These are phyloP conservation scores for Metschnikowia reukaufii DNA, from an alignment of 805 yeast species.

Conservation along the genomic window DNA sequence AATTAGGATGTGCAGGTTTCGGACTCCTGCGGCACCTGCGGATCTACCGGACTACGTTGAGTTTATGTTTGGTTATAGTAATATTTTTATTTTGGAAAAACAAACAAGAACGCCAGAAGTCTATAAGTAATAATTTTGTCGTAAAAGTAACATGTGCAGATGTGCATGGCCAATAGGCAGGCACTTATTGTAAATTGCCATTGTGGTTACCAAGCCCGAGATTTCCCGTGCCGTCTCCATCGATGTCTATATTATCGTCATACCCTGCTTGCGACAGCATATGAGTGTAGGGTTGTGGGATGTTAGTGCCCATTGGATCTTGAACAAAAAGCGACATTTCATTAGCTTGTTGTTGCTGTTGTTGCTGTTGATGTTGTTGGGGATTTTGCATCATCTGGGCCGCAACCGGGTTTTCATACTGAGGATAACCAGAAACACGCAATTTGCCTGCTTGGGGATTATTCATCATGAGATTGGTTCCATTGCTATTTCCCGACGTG, in stretches of 20 bases:
- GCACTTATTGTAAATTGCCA: background rate
- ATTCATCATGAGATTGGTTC: conserved; percentile 2
- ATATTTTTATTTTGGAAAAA: background rate
- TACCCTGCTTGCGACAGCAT: conserved; percentile 3
- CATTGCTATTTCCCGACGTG: conserved; percentile 4
- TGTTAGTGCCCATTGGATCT: conserved; percentile 1
- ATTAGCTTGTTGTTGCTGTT: background rate
- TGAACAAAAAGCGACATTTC: conserved; percentile 1
- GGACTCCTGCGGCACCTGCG: background rate
- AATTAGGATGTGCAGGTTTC: background rate
- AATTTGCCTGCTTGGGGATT: conserved; percentile 2
- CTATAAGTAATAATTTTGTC: background rate
- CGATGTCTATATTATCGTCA: conserved; percentile 1
- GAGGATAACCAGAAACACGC: background rate
- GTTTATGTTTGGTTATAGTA: too few relatives aligned
- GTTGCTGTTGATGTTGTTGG: conserved; percentile 1
- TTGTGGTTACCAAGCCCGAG: background rate
- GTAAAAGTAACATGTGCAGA: background rate
- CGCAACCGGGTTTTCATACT: background rate
- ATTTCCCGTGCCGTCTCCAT: conserved; percentile 1
- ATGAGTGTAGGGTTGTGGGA: conserved; percentile 1
- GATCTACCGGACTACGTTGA: background rate
- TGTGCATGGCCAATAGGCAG: background rate
- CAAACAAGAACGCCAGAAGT: background rate
- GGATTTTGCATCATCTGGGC: background rate